Evolutionary conservation across 306 rosid species (phyloP), one percentile per base, ranked within the genome.

Genomic region (Glycine soja): DNA sequence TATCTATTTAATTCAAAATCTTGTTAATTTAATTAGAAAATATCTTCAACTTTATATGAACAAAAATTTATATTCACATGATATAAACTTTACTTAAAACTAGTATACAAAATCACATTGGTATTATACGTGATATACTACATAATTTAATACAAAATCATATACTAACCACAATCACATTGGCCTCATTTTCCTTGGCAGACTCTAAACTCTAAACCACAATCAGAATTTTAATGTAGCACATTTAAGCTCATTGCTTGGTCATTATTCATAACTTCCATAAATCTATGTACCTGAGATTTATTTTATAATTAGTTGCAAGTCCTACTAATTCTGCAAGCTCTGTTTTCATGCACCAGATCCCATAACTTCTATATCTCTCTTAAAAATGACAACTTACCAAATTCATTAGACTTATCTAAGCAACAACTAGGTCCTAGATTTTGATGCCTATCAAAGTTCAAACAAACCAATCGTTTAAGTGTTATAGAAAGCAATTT

Each of bases 241-340:
- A 71, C 50, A 64, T 6, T 38, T 74, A 65, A 64, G 45, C 61
- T 54, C 69, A 67, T 78, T 61, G 54, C 64, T 73, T 32, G 8
- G 19, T 73, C 85, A 57, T 18, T 73, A 68, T 74, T 81, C 77
- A 58, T 7, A 57, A 19, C 43, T 24, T n/a, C 65, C 73, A 14
- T 38, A 70, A 73, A 73, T 38, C 40, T 65, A 14, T 7, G 57
- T 24, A 54, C 10, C 72, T 38, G 66, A 63, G 34, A 62, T 62
- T 40, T 51, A 80, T 59, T 58, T 36, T 59, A 59, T 8, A 47
- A 12, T 30, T 72, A 50, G 16, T 12, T 12, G 48, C 63, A 45
- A 78, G 13, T n/a, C n/a, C n/a, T n/a, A n/a, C n/a, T n/a, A n/a
- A n/a, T n/a, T 18, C 43, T 65, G 38, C 63, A 34, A 16, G 59